Percentiles rank a stretch among this genome's conserved stretches.
Evolutionary conservation across 1,284 basidiomycete species (phyloP).

Genomic region (Apiotrichum gracile): DNA sequence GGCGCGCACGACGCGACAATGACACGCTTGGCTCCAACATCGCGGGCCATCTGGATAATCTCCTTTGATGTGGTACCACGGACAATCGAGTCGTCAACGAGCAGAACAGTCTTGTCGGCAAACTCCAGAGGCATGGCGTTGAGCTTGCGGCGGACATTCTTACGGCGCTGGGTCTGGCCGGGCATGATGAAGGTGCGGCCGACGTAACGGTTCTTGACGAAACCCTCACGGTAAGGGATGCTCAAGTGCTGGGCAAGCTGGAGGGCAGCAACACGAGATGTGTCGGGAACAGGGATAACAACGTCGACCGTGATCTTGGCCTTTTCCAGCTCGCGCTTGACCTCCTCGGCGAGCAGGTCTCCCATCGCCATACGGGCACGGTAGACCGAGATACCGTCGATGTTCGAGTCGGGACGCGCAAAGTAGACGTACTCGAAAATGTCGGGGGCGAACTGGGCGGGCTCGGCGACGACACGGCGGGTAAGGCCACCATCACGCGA

Average conservation of each 20-base stretch:
- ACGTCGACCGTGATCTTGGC: conserved; percentile 77
- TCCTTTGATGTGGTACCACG: conserved; percentile 98
- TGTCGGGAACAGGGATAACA: conserved; percentile 97
- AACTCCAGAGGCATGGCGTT: conserved; percentile 99
- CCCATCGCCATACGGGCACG: conserved; percentile 99
- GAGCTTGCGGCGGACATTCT: conserved; percentile 92
- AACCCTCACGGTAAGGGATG: conserved; percentile 95
- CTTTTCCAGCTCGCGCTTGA: conserved; percentile 64
- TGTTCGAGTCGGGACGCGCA: conserved; percentile 92
- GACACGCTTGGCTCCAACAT: conserved; percentile 96
- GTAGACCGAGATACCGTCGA: conserved; percentile 97
- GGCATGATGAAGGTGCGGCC: conserved; percentile 99
- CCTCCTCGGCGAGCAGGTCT: conserved; percentile 85
- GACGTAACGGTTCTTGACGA: conserved; percentile 98
- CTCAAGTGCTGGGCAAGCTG: conserved; percentile 87
- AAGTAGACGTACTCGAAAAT: conserved; percentile 99
- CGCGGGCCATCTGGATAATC: conserved; percentile 99
- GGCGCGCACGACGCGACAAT: conserved; percentile 96
- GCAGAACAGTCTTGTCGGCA: conserved; percentile 79
- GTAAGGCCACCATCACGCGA: conserved; percentile 65
- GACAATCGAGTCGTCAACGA: conserved; percentile 99
- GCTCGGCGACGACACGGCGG: conserved; percentile 64
- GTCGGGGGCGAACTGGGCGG: conserved; percentile 84
- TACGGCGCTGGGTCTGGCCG: conserved; percentile 73
- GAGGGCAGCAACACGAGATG: conserved; percentile 89